Base-by-base conservation (phyloP, 192 early-diverging fungal species). In the Podila epigama region DNA sequence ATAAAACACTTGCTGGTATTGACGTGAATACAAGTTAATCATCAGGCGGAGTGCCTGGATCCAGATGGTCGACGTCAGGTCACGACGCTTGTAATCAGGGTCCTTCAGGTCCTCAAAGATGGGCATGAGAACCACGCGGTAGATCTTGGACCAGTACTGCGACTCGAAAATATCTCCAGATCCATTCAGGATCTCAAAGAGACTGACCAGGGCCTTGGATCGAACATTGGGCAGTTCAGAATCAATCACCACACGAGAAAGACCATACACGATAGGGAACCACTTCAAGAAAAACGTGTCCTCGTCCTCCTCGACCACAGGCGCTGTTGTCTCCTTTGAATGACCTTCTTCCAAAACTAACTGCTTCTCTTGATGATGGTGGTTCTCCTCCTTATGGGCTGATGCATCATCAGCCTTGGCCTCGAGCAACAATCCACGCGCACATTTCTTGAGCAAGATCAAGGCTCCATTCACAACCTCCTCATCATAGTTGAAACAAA, bases 41-140 rank as follows among this genome's bases (percentile, higher is more conserved):
- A 98, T 88, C 61, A 92, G 87, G 20, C 94, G 88, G 68, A 97
- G 83, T 4, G 95, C 95, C 81, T 95, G 93, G 68, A 98, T 94
- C 84, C 96, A 86, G 28, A 95, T 96, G 20, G 93, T 95, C 18
- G 91, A 91, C 41, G 96, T 91, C 88, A 93, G 90, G 56, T 95
- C 87, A 27, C 87, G 87, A 75, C 94, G 83, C 72, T 95, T 94
- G 63, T 94, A 95, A 60, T 91, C 90, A n/a, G 73, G 63, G 35
- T 81, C 52, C 33, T 91, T 91, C 41, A 98, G 75, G 66, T 98
- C 96, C 41, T 93, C 91, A 84, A 98, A 98, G 57, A 98, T 93
- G 10, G 94, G 89, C 69, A 96, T 95, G 34, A 98, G 88, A 22
- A 93, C 89, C 32, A 92, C 91, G 27, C 91, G 90, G 50, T 93